Base-by-base conservation (phyloP, 257 asterid genomes). In the Plantago elongata region DNA sequence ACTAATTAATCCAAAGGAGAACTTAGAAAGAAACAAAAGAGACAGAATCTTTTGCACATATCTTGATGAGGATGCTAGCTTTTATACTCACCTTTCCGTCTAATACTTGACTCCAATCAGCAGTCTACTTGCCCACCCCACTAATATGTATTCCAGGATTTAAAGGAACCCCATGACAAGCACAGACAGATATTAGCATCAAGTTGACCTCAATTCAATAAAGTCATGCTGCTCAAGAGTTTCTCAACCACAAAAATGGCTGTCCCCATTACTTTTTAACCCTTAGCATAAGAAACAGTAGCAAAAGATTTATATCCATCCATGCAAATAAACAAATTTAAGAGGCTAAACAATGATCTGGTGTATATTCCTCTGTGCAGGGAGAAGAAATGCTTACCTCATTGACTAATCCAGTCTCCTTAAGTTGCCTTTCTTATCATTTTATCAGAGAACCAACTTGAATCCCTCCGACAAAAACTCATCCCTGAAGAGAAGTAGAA, bases 381-480 rank as follows among this genome's bases (percentile, higher is more conserved):
- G n/a, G 40, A 40, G 27, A n/a, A 47, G 9, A 11, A 16, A 11
- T 43, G 30, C 11, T 14, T 62, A 71, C 71, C 76, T 66, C 18
- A 8, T 51, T 43, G 57, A 34, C 51, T 57, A 63, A 52, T 66
- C 51, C 74, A 42, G 30, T 56, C 17, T 54, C 54, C 47, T 54
- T 38, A 30, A n/a, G 17, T 16, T 45, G 4, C 29, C 40, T 18
- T 61, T 65, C 27, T 52, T 44, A 10, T 64, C 67, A 22, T 47
- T 44, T 59, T 52, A 61, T 66, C 57, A 84, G 43, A 87, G 89
- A 57, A 77, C 84, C 78, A 87, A 60, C 72, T 84, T 84, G 74
- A 87, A 81, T 57, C 90, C 96, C 81, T 77, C 44, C 60, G 93
- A 84, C 57, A 84, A 76, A 74, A 77, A 81, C 70, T 75, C 79